These are phyloP conservation scores for Xerocomus spinulosus DNA, from an alignment of 768 basidiomycete genomes.

Conservation along the genomic window DNA sequence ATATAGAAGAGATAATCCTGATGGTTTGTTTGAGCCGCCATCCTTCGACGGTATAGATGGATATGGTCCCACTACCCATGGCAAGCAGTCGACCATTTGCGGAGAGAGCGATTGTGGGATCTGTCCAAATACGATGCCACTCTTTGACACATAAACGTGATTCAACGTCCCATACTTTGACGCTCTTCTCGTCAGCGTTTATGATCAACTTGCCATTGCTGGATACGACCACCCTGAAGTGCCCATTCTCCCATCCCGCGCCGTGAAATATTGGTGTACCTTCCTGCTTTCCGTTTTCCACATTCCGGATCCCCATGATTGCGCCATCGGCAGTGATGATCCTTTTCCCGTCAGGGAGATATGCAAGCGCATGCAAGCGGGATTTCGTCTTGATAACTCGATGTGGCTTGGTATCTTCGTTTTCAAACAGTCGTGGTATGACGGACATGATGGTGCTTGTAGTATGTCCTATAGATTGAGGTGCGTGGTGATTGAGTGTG, in stretches of 20 bases:
- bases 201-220: too few species aligned
- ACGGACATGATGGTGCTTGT: too few species aligned
- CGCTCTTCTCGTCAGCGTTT: too few species aligned
- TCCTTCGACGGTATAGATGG: not conserved
- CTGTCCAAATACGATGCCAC: not conserved
- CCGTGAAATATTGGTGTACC: not conserved
- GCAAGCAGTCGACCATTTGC: not conserved
- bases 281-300: not conserved
- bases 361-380: not conserved
- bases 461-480: too few species aligned
- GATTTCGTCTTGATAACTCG: too few species aligned
- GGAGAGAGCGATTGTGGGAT: not conserved
- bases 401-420: too few species aligned
- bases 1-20: not conserved
- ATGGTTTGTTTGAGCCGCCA: not conserved
- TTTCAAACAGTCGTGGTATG: too few species aligned
- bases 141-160: not conserved
- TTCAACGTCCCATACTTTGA: not conserved
- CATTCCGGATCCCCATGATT: not conserved
- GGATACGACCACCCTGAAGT: not conserved
- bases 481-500: too few species aligned
- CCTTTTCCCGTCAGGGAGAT: slow-evolving; percentile 3
- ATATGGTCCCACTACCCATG: not conserved
- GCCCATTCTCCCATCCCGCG: not conserved
- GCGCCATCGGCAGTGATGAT: not conserved